phyloP scores from a whole-genome alignment of 352 stramenopile genomes.

The Pseudoperonospora humuli region DNA sequence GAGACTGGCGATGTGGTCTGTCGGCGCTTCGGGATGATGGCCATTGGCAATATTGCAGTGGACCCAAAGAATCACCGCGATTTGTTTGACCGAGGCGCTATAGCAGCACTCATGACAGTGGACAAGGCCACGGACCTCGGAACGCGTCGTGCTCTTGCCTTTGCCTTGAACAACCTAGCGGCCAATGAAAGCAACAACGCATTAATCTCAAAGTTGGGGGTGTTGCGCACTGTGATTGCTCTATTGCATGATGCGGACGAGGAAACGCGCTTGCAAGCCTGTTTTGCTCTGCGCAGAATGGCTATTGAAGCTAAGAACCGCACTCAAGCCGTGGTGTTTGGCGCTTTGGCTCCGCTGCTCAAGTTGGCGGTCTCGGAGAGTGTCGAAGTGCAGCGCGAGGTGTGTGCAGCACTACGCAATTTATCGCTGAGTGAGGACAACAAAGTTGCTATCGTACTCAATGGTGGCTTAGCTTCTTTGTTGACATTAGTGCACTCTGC shows the following conservation, averaged over 20 bases:
- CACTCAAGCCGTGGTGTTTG: slow-evolving; percentile 88
- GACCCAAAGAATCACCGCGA: slow-evolving; percentile 84
- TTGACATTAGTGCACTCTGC: slow-evolving; percentile 84
- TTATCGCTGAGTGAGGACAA: slow-evolving; percentile 89
- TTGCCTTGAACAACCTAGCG: slow-evolving; percentile 93
- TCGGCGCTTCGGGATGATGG: slow-evolving; percentile 87
- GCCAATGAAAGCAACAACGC: slow-evolving; percentile 87
- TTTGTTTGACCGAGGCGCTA: slow-evolving; percentile 88
- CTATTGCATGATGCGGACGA: slow-evolving; percentile 86
- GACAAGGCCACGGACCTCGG: slow-evolving; percentile 82
- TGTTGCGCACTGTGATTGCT: slow-evolving; percentile 76
- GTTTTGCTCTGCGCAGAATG: slow-evolving; percentile 89
- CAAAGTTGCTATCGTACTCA: slow-evolving; percentile 88
- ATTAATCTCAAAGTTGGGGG: slow-evolving; percentile 78
- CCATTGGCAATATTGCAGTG: slow-evolving; percentile 89
- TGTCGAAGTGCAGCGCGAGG: slow-evolving; percentile 89
- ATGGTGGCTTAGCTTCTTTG: slow-evolving; percentile 78
- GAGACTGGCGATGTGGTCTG: slow-evolving; percentile 74
- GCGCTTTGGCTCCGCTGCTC: slow-evolving; percentile 87
- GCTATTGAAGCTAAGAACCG: slow-evolving; percentile 87
- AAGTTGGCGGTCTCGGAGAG: slow-evolving; percentile 73
- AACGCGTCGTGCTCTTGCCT: slow-evolving; percentile 87
- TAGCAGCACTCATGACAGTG: slow-evolving; percentile 87
- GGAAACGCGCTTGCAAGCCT: slow-evolving; percentile 90
- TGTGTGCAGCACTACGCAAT: slow-evolving; percentile 89